These are phyloP conservation scores for Leishmania aethiopica DNA, from an alignment of 208 protist genomes.

Conservation along the genomic window DNA sequence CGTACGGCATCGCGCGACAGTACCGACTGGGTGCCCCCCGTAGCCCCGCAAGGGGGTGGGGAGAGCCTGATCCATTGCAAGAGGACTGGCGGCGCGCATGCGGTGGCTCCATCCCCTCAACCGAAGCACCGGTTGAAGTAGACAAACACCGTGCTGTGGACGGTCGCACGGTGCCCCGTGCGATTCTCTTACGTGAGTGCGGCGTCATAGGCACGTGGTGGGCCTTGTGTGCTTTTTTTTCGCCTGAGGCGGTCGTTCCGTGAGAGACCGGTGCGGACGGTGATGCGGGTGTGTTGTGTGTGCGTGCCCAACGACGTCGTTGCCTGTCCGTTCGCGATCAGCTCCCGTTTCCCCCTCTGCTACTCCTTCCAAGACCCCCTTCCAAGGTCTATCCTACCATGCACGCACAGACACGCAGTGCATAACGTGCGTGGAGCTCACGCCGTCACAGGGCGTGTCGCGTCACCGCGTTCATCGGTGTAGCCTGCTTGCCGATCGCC, in stretches of 20 bases:
- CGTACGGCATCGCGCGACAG: slow-evolving; percentile 22
- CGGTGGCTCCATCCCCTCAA: background rate
- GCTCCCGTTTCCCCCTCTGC: background rate
- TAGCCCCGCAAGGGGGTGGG: background rate
- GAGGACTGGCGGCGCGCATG: background rate
- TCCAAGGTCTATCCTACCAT: background rate
- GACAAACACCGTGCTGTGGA: background rate
- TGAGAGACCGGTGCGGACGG: background rate
- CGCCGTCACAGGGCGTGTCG: background rate
- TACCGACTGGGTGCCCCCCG: background rate
- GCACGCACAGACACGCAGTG: background rate
- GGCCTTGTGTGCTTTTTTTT: background rate
- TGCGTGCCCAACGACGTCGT: background rate
- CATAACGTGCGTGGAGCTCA: background rate
- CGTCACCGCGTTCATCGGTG: background rate
- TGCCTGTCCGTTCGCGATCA: background rate
- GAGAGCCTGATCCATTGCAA: background rate
- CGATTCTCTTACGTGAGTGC: background rate
- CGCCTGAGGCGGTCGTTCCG: background rate
- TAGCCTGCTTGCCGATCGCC: background rate
- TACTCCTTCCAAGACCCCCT: background rate
- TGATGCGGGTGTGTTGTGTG: background rate
- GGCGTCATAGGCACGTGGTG: background rate
- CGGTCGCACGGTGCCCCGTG: background rate
- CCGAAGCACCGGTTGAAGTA: slow-evolving; percentile 6